Evolutionary conservation across 768 basidiomycete species (phyloP).

Genomic region (Paxillus involutus): DNA sequence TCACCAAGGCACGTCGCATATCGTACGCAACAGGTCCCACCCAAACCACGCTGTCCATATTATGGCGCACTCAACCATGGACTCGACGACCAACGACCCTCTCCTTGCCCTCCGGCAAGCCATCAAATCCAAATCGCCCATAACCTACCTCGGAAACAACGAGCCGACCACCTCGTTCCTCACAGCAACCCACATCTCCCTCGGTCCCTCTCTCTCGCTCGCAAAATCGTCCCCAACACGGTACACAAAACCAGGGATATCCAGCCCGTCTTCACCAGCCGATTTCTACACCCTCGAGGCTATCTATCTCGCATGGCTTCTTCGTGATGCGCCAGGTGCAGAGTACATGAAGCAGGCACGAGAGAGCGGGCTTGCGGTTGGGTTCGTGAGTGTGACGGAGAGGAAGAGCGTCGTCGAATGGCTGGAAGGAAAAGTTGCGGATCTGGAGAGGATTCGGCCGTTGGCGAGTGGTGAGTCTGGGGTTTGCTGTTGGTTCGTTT

Average conservation of each 20-base stretch:
- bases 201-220: constrained; percentile 52
- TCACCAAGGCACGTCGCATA: too few relatives aligned
- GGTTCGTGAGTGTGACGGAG: constrained; percentile 86
- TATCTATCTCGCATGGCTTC: constrained; percentile 81
- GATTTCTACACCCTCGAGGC: constrained; percentile 82
- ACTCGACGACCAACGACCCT: constrained; percentile 38
- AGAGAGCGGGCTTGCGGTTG: constrained; percentile 68
- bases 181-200: constrained; percentile 63
- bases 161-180: constrained; percentile 48
- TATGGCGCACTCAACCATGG: constrained; percentile 6
- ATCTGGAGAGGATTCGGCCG: constrained; percentile 27
- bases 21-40: too few relatives aligned
- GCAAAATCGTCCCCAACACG: constrained; percentile 78
- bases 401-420: constrained; percentile 85
- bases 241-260: constrained; percentile 63
- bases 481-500: background rate
- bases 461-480: constrained; percentile 18
- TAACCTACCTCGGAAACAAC: constrained; percentile 43
- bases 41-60: background rate
- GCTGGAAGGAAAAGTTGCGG: constrained; percentile 56
- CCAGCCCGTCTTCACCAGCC: constrained; percentile 20
- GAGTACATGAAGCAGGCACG: constrained; percentile 90
- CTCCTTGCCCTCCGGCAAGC: constrained; percentile 60
- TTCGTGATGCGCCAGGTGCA: constrained; percentile 68
- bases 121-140: constrained; percentile 52